Evolutionary conservation across 192 early-diverging fungal species (phyloP).

Genomic region (Dissophora ornata): DNA sequence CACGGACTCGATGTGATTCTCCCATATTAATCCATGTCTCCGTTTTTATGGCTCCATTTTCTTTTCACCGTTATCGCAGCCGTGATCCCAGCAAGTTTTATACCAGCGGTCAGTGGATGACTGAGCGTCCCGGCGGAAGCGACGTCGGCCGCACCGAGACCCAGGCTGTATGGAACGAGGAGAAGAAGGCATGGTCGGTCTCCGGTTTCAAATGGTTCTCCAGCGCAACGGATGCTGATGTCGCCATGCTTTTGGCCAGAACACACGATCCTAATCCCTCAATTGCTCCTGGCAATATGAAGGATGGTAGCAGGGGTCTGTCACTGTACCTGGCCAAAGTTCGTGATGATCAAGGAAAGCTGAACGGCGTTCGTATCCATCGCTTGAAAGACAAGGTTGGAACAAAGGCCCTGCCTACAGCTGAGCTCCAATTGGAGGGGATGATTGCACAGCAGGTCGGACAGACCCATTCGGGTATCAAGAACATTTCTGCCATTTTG

Average conservation of each 20-base stretch:
- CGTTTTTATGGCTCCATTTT: background rate
- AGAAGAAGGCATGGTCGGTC: conserved; percentile 59
- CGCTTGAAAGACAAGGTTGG: conserved; percentile 79
- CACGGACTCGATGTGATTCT: too few relatives aligned
- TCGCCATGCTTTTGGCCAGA: conserved; percentile 75
- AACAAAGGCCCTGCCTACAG: conserved; percentile 77
- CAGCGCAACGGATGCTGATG: conserved; percentile 75
- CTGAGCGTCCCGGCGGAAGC: conserved; percentile 75
- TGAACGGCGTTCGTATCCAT: conserved; percentile 75
- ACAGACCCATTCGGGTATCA: conserved; percentile 62
- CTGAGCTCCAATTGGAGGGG: conserved; percentile 71
- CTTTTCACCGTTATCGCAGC: too few relatives aligned
- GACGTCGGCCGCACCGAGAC: conserved; percentile 78
- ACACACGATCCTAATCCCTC: conserved; percentile 56
- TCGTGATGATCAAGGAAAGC: conserved; percentile 60
- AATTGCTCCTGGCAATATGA: conserved; percentile 39
- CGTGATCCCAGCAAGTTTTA: conserved; percentile 73
- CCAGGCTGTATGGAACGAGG: conserved; percentile 59
- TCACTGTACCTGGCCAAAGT: conserved; percentile 71
- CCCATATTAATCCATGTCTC: too few relatives aligned
- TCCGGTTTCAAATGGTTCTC: conserved; percentile 83
- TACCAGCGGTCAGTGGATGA: conserved; percentile 84
- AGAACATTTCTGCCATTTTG: conserved; percentile 71
- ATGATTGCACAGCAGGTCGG: conserved; percentile 66
- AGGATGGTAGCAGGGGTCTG: conserved; percentile 65